Conservation (phyloP, 2,329 filamentous ascomycete species). For the Coniella vitis region DNA sequence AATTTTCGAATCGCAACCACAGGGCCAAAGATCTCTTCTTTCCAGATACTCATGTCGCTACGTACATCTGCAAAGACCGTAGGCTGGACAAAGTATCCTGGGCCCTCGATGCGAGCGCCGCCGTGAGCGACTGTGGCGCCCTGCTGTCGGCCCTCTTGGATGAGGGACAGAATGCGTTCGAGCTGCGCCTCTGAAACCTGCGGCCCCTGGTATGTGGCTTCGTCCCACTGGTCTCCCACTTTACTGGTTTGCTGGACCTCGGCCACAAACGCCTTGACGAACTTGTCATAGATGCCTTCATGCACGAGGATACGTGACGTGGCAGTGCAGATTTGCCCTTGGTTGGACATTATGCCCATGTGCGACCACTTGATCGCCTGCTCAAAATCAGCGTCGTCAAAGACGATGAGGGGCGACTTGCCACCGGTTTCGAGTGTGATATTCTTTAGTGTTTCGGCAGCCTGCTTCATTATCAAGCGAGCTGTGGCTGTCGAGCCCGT, state of each 20-base stretch:
- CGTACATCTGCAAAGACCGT: conserved; percentile 31
- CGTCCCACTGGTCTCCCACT: conserved; percentile 64
- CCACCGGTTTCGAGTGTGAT: conserved; percentile 62
- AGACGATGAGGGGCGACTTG: conserved; percentile 58
- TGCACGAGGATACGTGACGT: conserved; percentile 61
- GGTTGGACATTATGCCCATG: conserved; percentile 49
- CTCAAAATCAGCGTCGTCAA: conserved; percentile 59
- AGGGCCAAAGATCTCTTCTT: conserved; percentile 41
- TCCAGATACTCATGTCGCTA: conserved; percentile 27
- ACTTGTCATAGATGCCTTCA: conserved; percentile 53
- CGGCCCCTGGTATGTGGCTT: conserved; percentile 66
- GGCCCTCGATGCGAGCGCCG: conserved; percentile 23
- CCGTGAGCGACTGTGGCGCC: neutral
- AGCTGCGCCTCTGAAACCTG: conserved; percentile 40
- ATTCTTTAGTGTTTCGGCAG: conserved; percentile 58
- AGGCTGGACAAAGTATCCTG: conserved; percentile 42
- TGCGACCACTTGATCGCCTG: conserved; percentile 57
- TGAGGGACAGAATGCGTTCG: conserved; percentile 64
- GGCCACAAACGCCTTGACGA: conserved; percentile 55
- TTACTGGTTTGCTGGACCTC: conserved; percentile 48
- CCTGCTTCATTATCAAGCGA: conserved; percentile 69
- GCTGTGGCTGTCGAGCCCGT: conserved; percentile 70
- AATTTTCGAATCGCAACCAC: conserved; percentile 37
- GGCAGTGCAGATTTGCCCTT: conserved; percentile 60
- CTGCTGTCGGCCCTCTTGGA: conserved; percentile 54